Base-by-base conservation (phyloP, 129 eudicot species). In the Kitagawia praeruptora region DNA sequence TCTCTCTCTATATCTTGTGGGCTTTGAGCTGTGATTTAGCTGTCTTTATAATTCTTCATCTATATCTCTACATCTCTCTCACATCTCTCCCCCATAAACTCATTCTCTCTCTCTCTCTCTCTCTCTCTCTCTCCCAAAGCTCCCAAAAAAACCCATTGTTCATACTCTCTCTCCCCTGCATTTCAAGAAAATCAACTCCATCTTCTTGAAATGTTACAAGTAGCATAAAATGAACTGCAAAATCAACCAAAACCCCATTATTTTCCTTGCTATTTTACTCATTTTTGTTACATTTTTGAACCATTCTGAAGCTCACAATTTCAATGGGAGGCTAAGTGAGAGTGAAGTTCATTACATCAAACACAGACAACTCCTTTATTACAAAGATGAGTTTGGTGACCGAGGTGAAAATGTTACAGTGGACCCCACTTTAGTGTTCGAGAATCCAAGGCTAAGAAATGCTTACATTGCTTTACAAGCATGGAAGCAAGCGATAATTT, bases 381-480 rank as follows among this genome's bases (percentile, higher is more conserved):
- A 91, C 86, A 80, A 61, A 2, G 98, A 93, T 41, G 96, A 93
- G 79, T 84, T 76, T 64, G 97, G 97, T 4, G 98, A 93, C 86
- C 46, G 98, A 6, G 98, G 97, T 0, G 98, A 93, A 78, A 84
- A 85, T 28, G 96, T 91, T 18, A 85, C 88, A 4, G 90, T 93
- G 58, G 93, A 89, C 66, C 91, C 98, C 9, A 69, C 84, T 0
- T 80, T 89, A 0, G 87, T 81, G 16, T 93, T 93, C 28, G 86
- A 81, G 28, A 93, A 93, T 80, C 90, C 87, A 1, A 79, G 96
- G 66, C 75, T 89, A 10, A 74, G 80, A 15, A 84, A 82, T 28
- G 97, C 98, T n/a, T 93, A 93, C 93, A 89, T 91, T 83, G 98
- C 98, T 81, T 75, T 93, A 37, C 98, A 93, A 78, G 98, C 97